Conservation (phyloP, 1,139 yeast species). For the Diutina neorugosa region DNA sequence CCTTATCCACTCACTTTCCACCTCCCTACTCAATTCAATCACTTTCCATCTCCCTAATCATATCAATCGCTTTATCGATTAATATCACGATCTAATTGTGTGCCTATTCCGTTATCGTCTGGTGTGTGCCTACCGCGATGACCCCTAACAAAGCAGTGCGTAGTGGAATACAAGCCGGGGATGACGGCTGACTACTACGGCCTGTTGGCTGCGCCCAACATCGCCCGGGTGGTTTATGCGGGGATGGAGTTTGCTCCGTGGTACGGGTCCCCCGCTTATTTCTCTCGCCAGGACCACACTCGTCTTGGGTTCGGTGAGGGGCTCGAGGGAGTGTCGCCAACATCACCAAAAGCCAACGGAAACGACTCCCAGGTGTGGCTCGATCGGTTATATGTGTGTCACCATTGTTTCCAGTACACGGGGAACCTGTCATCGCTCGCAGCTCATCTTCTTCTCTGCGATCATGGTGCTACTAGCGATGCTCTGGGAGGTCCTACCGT, state of each 20-base stretch:
- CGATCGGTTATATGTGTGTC: conserved; percentile 59
- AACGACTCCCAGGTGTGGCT: conserved; percentile 30
- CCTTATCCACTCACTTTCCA: too few relatives aligned
- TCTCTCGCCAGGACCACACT: conserved; percentile 19
- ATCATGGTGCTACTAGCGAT: conserved; percentile 8
- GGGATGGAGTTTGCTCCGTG: conserved; percentile 58
- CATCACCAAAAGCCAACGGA: background rate
- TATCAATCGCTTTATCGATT: too few relatives aligned
- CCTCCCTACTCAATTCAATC: too few relatives aligned
- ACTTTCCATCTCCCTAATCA: too few relatives aligned
- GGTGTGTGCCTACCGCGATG: too few relatives aligned
- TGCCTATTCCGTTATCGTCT: too few relatives aligned
- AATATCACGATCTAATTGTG: too few relatives aligned
- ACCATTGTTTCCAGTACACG: conserved; percentile 73
- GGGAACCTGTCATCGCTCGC: conserved; percentile 24
- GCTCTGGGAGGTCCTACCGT: conserved; percentile 24
- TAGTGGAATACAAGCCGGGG: background rate
- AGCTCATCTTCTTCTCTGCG: conserved; percentile 37
- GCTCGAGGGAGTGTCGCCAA: conserved; percentile 4
- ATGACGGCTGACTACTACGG: conserved; percentile 30
- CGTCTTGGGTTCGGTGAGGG: background rate
- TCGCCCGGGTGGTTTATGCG: conserved; percentile 55
- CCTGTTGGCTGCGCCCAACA: conserved; percentile 45
- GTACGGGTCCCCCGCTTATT: conserved; percentile 80
- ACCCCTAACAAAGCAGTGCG: too few relatives aligned